These are phyloP conservation scores for Warburgia ugandensis DNA, from an alignment of 164 flowering plant genomes.

Conservation along the genomic window DNA sequence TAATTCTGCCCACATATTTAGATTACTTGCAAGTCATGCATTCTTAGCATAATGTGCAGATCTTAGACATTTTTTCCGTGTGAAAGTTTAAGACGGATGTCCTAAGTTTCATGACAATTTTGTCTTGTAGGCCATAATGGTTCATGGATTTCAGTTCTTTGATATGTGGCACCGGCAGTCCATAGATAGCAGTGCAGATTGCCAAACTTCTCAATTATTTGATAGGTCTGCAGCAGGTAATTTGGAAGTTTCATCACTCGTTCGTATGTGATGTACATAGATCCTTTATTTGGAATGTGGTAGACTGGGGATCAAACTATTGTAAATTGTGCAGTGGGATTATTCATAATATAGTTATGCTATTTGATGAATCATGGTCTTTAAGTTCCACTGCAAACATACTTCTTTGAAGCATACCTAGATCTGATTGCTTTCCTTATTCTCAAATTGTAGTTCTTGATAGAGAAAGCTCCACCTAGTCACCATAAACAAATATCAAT, in stretches of 20 bases:
- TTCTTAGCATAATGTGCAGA: not conserved
- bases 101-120: not conserved
- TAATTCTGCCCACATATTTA: constrained; percentile 15
- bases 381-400: no score
- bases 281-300: not conserved
- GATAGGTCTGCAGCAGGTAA: constrained; percentile 65
- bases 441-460: no score
- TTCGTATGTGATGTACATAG: no score
- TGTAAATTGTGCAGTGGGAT: no score
- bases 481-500: no score
- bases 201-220: constrained; percentile 42
- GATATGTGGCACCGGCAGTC: constrained; percentile 84
- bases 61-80: no score
- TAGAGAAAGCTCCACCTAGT: no score
- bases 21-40: not conserved
- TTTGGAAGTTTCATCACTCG: not conserved
- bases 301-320: no score
- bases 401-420: no score
- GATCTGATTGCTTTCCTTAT: no score
- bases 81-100: not conserved
- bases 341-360: no score
- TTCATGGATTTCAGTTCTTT: constrained; percentile 96
- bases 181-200: constrained; percentile 34
- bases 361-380: no score
- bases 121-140: constrained; percentile 67